A percentile compares a stretch with the other conserved stretches of the same genome.
These are phyloP conservation scores for Apiotrichum domesticum DNA, from an alignment of 1,284 basidiomycete genomes.

Conservation along the genomic window DNA sequence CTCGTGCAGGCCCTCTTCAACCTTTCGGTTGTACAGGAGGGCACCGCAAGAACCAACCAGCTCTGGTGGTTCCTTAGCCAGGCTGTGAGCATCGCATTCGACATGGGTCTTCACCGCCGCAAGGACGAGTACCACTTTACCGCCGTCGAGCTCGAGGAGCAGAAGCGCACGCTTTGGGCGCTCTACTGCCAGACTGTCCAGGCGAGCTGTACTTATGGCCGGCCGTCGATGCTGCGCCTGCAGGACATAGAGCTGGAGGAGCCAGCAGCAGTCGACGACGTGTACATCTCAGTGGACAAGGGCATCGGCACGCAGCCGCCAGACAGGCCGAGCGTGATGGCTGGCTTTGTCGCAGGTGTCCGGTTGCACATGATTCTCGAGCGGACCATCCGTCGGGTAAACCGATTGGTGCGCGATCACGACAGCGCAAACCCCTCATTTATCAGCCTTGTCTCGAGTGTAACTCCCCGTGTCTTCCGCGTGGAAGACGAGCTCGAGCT, in stretches of 20 bases:
- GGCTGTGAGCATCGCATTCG: slow-evolving; percentile 28
- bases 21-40: slow-evolving; percentile 30
- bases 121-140: slow-evolving; percentile 29
- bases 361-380: slow-evolving; percentile 33
- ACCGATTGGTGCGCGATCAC: slow-evolving; percentile 13
- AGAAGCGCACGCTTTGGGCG: slow-evolving; percentile 32
- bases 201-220: slow-evolving; percentile 31
- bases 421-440: slow-evolving; percentile 13
- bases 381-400: slow-evolving; percentile 25
- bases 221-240: slow-evolving; percentile 26
- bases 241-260: slow-evolving; percentile 28
- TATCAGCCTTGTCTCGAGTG: slow-evolving; percentile 18
- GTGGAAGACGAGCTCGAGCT: slow-evolving; percentile 25
- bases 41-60: slow-evolving; percentile 24
- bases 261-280: slow-evolving; percentile 30
- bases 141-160: slow-evolving; percentile 29
- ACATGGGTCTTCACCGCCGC: slow-evolving; percentile 30
- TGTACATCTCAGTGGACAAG: slow-evolving; percentile 24
- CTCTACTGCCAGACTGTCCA: slow-evolving; percentile 32
- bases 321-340: slow-evolving; percentile 30
- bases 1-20: slow-evolving; percentile 33
- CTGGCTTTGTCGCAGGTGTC: slow-evolving; percentile 28
- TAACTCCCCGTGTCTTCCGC: slow-evolving; percentile 9
- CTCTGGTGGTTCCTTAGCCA: slow-evolving; percentile 27
- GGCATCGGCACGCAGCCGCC: slow-evolving; percentile 29